phyloP scores from a whole-genome alignment of 139 green algal genomes.

The Astrephomene gubernaculifera region DNA sequence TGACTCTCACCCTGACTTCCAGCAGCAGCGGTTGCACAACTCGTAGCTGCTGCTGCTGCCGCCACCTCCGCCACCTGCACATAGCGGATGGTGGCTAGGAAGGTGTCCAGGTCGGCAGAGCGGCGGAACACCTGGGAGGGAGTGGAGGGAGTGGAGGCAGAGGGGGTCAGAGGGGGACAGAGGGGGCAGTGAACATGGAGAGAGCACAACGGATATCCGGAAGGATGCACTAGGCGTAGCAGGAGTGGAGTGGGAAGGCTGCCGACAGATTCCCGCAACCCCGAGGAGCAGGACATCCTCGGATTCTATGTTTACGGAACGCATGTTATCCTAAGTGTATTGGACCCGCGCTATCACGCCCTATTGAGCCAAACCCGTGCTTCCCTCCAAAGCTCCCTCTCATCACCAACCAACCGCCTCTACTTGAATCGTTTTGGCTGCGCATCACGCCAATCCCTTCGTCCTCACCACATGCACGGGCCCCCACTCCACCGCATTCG shows the following conservation, averaged over 20 bases:
- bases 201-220: neutral
- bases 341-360: neutral
- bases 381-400: neutral
- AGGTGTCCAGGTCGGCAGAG: constrained; percentile 34
- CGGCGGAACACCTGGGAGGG: constrained; percentile 43
- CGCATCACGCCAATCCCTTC: neutral
- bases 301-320: neutral
- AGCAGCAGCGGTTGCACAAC: too few species aligned
- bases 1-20: too few species aligned
- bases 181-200: neutral
- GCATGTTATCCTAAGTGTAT: neutral
- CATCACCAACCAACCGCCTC: neutral
- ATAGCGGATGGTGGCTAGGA: constrained; percentile 48
- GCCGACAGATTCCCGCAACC: neutral
- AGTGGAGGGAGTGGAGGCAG: neutral
- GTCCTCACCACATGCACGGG: constrained; percentile 13
- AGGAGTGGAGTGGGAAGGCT: neutral
- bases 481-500: constrained; percentile 47
- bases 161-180: neutral
- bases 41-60: too few species aligned
- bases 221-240: too few species aligned
- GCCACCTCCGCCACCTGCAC: constrained; percentile 28
- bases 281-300: neutral
- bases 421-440: neutral
- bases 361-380: neutral